These are phyloP conservation scores for Ceratobasidium sp. DNA, from an alignment of 1,284 basidiomycete genomes.

Conservation along the genomic window DNA sequence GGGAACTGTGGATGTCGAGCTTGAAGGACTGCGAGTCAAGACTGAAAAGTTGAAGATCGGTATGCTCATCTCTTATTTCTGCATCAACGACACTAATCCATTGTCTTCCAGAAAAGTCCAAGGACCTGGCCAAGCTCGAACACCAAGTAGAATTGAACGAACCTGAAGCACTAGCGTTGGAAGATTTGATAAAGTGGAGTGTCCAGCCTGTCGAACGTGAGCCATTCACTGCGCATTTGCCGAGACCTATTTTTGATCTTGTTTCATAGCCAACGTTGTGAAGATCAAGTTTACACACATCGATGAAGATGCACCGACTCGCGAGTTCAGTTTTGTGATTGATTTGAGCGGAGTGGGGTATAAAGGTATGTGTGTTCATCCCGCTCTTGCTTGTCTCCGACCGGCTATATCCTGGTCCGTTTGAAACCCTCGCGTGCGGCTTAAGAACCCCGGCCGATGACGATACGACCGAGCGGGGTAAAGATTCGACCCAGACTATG, in stretches of 20 bases:
- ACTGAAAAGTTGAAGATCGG: constrained; percentile 24
- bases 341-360: constrained; percentile 71
- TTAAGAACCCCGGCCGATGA: background rate
- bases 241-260: background rate
- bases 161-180: constrained; percentile 65
- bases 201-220: constrained; percentile 75
- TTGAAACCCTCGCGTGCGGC: background rate
- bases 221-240: constrained; percentile 43
- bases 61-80: background rate
- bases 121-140: constrained; percentile 57
- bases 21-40: constrained; percentile 5
- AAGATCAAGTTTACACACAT: constrained; percentile 75
- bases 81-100: background rate
- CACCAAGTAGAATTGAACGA: constrained; percentile 62
- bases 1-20: constrained; percentile 30
- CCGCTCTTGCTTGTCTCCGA: background rate
- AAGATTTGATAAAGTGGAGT: constrained; percentile 66
- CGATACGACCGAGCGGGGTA: background rate
- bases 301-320: constrained; percentile 62
- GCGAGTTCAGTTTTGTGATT: constrained; percentile 77
- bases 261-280: constrained; percentile 62
- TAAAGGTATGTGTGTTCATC: constrained; percentile 61
- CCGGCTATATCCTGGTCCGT: background rate
- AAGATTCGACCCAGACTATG: background rate
- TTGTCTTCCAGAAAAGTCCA: constrained; percentile 54